These are phyloP conservation scores for Amylostereum areolatum DNA, from an alignment of 1,284 basidiomycete species.

Conservation along the genomic window DNA sequence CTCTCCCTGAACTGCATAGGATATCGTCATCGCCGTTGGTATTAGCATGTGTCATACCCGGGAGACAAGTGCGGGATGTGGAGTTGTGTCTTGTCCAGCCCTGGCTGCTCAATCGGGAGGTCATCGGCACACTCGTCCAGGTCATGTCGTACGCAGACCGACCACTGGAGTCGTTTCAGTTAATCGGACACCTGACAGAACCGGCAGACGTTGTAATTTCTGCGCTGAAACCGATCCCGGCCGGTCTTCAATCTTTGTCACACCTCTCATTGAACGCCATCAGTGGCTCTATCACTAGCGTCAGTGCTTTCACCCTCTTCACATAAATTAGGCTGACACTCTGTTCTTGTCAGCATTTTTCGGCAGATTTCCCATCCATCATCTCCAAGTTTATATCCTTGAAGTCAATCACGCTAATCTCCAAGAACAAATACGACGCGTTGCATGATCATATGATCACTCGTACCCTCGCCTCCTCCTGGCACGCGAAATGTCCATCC, in stretches of 20 bases:
- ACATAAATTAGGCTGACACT: neutral
- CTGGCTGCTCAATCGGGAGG: constrained; percentile 16
- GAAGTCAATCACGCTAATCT: constrained; percentile 17
- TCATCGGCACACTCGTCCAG: constrained; percentile 14
- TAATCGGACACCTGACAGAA: constrained; percentile 17
- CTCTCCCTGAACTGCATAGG: constrained; percentile 16
- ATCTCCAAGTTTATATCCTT: constrained; percentile 16
- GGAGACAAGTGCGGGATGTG: constrained; percentile 16
- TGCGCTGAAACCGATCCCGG: constrained; percentile 16
- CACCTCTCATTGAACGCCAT: constrained; percentile 19
- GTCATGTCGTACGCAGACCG: constrained; percentile 16
- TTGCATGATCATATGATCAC: constrained; percentile 12
- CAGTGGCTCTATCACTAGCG: constrained; percentile 17
- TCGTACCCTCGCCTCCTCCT: constrained; percentile 9
- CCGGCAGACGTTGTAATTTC: constrained; percentile 11
- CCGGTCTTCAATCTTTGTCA: constrained; percentile 12
- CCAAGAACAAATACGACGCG: constrained; percentile 16
- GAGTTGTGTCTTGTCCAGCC: constrained; percentile 21
- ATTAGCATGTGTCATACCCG: constrained; percentile 17
- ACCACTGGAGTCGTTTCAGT: constrained; percentile 16
- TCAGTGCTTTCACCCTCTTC: constrained; percentile 5
- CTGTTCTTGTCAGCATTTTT: constrained; percentile 13
- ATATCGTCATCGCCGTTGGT: constrained; percentile 20
- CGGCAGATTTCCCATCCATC: constrained; percentile 14
- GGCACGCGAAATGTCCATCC: constrained; percentile 16